Evolutionary conservation across 1,284 basidiomycete species (phyloP).

Genomic region (Cronartium ribicola): DNA sequence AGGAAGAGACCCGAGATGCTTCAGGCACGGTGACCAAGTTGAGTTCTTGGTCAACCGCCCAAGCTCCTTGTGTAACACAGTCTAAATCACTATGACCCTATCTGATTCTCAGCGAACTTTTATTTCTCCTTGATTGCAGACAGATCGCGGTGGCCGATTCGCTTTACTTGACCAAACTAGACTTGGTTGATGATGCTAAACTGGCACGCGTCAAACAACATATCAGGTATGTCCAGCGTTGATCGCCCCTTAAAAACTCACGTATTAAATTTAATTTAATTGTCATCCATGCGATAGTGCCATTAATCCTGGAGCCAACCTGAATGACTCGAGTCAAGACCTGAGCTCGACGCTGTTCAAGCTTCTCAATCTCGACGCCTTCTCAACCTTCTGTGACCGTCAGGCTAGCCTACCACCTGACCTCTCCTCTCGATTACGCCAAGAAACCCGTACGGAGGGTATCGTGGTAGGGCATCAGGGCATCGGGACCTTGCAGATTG

Average conservation of each 20-base stretch:
- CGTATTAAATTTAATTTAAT: no score
- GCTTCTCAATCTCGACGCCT: slow-evolving; percentile 31
- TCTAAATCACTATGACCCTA: not conserved
- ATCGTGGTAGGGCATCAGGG: slow-evolving; percentile 5
- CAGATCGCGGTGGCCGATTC: slow-evolving; percentile 39
- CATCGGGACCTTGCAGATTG: slow-evolving; percentile 32
- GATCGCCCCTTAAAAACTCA: not conserved
- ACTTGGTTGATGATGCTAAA: slow-evolving; percentile 18
- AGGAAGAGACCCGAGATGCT: slow-evolving; percentile 23
- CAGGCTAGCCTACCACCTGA: not conserved
- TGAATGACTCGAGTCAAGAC: slow-evolving; percentile 27
- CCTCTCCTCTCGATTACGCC: not conserved
- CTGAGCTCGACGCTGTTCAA: slow-evolving; percentile 7
- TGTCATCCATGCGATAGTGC: not conserved
- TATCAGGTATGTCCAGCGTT: slow-evolving; percentile 15
- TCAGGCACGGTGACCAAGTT: slow-evolving; percentile 34
- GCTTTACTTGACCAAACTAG: slow-evolving; percentile 32
- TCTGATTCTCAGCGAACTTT: not conserved
- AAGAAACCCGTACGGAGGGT: not conserved
- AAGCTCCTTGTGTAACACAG: not conserved
- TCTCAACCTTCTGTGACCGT: slow-evolving; percentile 10
- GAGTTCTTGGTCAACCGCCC: not conserved
- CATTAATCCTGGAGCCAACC: slow-evolving; percentile 16
- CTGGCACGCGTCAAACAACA: slow-evolving; percentile 3
- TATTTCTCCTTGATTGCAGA: not conserved